Evolutionary conservation across 2,329 filamentous ascomycete species (phyloP).

Genomic region (Fusarium lyarnte): DNA sequence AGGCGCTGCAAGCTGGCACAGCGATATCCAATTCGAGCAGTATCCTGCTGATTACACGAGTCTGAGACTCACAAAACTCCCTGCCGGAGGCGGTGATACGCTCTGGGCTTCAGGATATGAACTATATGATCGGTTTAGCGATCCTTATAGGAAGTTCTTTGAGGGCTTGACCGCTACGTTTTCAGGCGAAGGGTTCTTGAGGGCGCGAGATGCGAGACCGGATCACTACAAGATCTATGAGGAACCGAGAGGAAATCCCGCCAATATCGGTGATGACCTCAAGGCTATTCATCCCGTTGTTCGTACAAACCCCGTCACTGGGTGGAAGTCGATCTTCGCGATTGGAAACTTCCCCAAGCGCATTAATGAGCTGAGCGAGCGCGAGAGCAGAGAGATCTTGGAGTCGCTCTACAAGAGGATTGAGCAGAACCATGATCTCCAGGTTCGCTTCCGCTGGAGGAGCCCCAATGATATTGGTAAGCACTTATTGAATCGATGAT

Average conservation of each 20-base stretch:
- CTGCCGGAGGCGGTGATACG: constrained; percentile 64
- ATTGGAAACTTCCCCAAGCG: constrained; percentile 54
- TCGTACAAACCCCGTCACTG: constrained; percentile 70
- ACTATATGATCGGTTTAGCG: constrained; percentile 64
- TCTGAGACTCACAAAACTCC: constrained; percentile 62
- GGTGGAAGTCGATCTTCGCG: constrained; percentile 63
- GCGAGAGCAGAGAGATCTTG: constrained; percentile 55
- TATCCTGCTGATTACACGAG: constrained; percentile 66
- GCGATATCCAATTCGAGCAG: constrained; percentile 67
- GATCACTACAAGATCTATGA: constrained; percentile 48
- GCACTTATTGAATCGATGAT: rapidly evolving
- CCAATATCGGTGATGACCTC: constrained; percentile 60
- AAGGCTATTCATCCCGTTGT: constrained; percentile 64
- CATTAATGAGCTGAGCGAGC: constrained; percentile 55
- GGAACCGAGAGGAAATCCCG: constrained; percentile 46
- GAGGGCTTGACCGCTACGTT: constrained; percentile 62
- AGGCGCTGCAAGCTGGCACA: constrained; percentile 52
- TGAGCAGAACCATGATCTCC: constrained; percentile 59
- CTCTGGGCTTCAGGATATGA: constrained; percentile 70
- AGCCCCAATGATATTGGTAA: constrained; percentile 53
- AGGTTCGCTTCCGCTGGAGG: constrained; percentile 58
- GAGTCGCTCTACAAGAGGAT: constrained; percentile 54
- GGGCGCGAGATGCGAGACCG: constrained; percentile 37
- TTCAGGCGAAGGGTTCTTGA: constrained; percentile 30
- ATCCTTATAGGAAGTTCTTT: constrained; percentile 61